These are phyloP conservation scores for Pittosporum tobira DNA, from an alignment of 129 eudicot genomes.

Conservation along the genomic window DNA sequence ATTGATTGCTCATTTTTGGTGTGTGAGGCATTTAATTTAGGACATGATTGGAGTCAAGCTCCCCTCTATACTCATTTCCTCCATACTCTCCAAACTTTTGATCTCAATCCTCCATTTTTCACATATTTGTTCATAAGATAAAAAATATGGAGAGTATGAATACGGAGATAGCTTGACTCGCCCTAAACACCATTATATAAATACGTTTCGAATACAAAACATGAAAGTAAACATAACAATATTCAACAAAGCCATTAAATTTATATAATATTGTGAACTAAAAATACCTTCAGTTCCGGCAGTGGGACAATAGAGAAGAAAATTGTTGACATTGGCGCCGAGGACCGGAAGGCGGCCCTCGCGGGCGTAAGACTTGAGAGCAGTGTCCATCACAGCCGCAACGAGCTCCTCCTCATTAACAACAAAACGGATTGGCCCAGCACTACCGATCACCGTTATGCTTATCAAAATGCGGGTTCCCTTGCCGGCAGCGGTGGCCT, in stretches of 20 bases:
- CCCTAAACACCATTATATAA: no score
- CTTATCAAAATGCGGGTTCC: constrained; percentile 67
- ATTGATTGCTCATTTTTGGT: no score
- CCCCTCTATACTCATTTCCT: no score
- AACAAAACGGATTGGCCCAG: constrained; percentile 81
- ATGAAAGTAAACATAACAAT: no score
- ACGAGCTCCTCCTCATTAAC: constrained; percentile 66
- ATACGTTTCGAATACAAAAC: not conserved
- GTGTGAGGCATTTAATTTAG: no score
- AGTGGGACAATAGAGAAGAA: constrained; percentile 61
- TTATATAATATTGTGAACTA: not conserved
- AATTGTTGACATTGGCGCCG: constrained; percentile 62
- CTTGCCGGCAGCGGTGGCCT: constrained; percentile 21
- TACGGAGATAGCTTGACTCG: no score
- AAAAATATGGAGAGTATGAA: no score
- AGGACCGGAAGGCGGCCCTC: constrained; percentile 78
- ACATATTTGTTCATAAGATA: no score
- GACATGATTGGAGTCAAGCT: no score
- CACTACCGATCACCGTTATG: constrained; percentile 67
- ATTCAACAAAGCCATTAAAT: no score
- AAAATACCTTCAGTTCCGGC: constrained; percentile 57
- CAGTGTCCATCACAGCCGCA: constrained; percentile 53
- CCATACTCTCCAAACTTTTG: no score
- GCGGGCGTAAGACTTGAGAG: constrained; percentile 76
- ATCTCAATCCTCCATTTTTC: no score